A percentile compares a stretch with the other conserved stretches of the same genome.
These are phyloP conservation scores for Porcisia hertigi DNA, from an alignment of 208 protist species.

Conservation along the genomic window DNA sequence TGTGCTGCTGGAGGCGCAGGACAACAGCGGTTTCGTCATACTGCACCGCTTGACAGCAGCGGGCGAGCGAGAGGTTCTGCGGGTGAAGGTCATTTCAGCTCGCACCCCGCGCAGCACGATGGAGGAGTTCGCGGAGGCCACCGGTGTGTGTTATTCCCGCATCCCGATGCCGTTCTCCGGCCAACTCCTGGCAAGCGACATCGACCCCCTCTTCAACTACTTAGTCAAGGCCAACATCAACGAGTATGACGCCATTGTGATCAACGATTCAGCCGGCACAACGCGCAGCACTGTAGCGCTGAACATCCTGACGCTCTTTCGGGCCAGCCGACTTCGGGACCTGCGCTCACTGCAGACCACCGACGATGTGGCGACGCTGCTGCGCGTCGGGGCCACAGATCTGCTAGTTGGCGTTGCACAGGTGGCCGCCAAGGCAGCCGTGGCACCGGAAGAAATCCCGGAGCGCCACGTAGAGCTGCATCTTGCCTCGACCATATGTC, in stretches of 20 bases:
- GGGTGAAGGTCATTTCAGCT: constrained; percentile 69
- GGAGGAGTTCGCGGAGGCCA: constrained; percentile 64
- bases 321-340: constrained; percentile 42
- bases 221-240: constrained; percentile 37
- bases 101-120: constrained; percentile 69
- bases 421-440: constrained; percentile 32
- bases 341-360: constrained; percentile 50
- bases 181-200: constrained; percentile 72
- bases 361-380: constrained; percentile 41
- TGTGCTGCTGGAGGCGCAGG: constrained; percentile 79
- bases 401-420: constrained; percentile 44
- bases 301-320: constrained; percentile 80
- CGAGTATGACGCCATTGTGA: constrained; percentile 64
- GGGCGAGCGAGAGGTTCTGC: constrained; percentile 38
- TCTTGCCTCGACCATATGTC: constrained; percentile 81
- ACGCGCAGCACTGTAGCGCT: constrained; percentile 78
- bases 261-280: constrained; percentile 79
- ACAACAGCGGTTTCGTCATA: constrained; percentile 70
- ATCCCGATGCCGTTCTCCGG: constrained; percentile 85
- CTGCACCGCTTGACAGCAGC: constrained; percentile 62
- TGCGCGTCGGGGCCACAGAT: constrained; percentile 40
- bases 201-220: constrained; percentile 84
- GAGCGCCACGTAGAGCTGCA: constrained; percentile 66
- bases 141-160: constrained; percentile 66
- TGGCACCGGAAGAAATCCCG: constrained; percentile 48